phyloP scores from a whole-genome alignment of 2,329 filamentous ascomycete genomes.

The Penicillium sp. region DNA sequence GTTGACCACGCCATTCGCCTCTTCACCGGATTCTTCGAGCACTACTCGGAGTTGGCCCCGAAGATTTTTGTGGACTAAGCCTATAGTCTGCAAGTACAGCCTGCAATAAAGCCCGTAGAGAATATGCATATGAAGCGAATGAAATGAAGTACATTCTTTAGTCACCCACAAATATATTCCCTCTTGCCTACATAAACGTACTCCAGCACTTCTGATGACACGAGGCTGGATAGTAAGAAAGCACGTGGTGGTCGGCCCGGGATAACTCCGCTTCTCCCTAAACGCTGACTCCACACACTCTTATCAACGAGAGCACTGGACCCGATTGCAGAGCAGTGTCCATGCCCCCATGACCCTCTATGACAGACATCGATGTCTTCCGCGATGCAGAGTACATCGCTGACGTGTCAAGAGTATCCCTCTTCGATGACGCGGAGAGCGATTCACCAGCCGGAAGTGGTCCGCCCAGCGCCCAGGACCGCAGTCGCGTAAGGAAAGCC shows the following conservation, averaged over 20 bases:
- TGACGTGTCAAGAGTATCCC: conserved; percentile 44
- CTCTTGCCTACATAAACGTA: background rate
- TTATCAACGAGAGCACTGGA: conserved; percentile 7
- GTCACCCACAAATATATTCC: background rate
- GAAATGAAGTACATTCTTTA: background rate
- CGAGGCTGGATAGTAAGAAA: background rate
- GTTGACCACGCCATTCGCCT: conserved; percentile 81
- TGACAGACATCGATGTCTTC: conserved; percentile 47
- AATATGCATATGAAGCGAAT: background rate
- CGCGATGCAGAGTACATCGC: conserved; percentile 49
- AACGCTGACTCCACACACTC: conserved; percentile 14
- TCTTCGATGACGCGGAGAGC: conserved; percentile 20
- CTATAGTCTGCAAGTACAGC: background rate
- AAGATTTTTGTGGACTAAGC: conserved; percentile 77
- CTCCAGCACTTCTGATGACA: background rate
- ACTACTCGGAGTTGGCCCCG: conserved; percentile 77
- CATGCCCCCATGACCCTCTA: conserved; percentile 47
- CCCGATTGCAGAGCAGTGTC: conserved; percentile 23
- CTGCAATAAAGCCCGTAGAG: background rate
- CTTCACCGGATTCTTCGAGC: conserved; percentile 82
- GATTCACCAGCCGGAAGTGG: background rate
- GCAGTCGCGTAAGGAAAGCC: conserved; percentile 33
- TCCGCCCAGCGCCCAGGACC: conserved; percentile 4
- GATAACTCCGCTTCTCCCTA: conserved; percentile 14
- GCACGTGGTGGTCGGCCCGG: conserved; percentile 18